Evolutionary conservation across 1,284 basidiomycete genomes (phyloP), one percentile per base, ranked within the genome.

Genomic region (Phylloporus sp.): DNA sequence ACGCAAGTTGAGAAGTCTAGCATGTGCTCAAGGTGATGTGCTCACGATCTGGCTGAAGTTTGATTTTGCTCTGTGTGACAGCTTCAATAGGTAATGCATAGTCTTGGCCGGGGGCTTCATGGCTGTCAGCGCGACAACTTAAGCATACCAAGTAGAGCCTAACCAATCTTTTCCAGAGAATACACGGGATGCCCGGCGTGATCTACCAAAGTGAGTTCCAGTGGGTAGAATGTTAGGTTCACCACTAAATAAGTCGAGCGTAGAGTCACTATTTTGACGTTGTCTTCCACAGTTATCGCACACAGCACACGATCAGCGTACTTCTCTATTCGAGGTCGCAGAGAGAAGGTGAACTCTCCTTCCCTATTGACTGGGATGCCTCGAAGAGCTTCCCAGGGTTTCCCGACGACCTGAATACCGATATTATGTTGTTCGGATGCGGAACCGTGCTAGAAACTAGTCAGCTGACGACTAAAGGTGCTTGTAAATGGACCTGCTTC

Each of bases 231-330:
- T 0, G 97, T 98, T 65, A 90, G 81, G 77, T 99, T 99, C 77
- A 96, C 92, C 58, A 99, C 84, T 72, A 93, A 90, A 77, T 98
- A 96, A 0, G 95, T 95, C 1, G 98, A 99, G 46, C 96, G 86
- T 70, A 99, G 86, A 2, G 95, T 98, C 66, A 99, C 94, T 65
- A 98, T 80, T 81, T 99, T 99, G 76, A 98, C 92, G 72, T 96
- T 98, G 75, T 98, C 90, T 72, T 94, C 86, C 34, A 99, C 89
- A 68, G 88, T 91, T 67, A 99, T 90, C 69, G 98, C 96, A 76
- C 94, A 98, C 28, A 98, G 84, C 49, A 99, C 77, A 46, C 96
- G 92, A 74, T 94, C 90, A 6, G 88, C 85, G 63, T 93, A 89
- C 74, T 91, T 92, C 47, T 87, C 87, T 22, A 80, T 83, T 68